A percentile compares a stretch with the other conserved stretches of the same genome.
These are phyloP conservation scores for Candida ipomoeae DNA, from an alignment of 805 yeast genomes.

Conservation along the genomic window DNA sequence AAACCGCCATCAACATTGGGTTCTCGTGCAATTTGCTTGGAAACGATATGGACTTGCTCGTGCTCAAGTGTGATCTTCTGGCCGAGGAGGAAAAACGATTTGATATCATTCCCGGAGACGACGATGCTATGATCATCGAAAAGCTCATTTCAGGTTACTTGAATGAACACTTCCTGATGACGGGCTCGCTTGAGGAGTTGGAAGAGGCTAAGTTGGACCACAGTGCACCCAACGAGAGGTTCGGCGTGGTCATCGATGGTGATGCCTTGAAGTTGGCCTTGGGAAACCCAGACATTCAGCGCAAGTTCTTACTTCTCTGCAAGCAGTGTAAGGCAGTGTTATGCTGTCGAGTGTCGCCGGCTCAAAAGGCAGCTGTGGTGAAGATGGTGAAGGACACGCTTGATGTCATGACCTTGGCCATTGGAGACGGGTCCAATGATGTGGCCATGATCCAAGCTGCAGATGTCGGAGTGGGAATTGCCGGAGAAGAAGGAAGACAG, in stretches of 20 bases:
- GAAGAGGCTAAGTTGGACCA: slow-evolving; percentile 56
- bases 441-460: slow-evolving; percentile 88
- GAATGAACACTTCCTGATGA: slow-evolving; percentile 51
- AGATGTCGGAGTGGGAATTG: slow-evolving; percentile 80
- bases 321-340: slow-evolving; percentile 75
- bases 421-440: slow-evolving; percentile 86
- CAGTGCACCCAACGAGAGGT: slow-evolving; percentile 53
- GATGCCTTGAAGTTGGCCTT: slow-evolving; percentile 50
- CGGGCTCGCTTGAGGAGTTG: slow-evolving; percentile 56
- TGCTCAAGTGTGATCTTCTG: slow-evolving; percentile 40
- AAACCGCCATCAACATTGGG: slow-evolving; percentile 84
- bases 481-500: slow-evolving; percentile 83
- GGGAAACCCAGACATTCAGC: slow-evolving; percentile 26
- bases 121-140: slow-evolving; percentile 36
- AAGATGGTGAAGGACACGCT: slow-evolving; percentile 58
- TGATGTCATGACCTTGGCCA: slow-evolving; percentile 72
- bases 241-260: slow-evolving; percentile 70
- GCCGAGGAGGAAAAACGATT: slow-evolving; percentile 24
- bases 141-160: slow-evolving; percentile 51
- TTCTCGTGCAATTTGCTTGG: slow-evolving; percentile 76
- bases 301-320: slow-evolving; percentile 64
- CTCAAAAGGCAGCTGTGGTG: slow-evolving; percentile 77
- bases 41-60: slow-evolving; percentile 70
- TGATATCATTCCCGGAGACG: slow-evolving; percentile 19
- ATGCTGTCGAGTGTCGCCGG: slow-evolving; percentile 81